A percentile compares a stretch with the other conserved stretches of the same genome.
Evolutionary conservation across 108 stramenopile genomes (phyloP).

Genomic region (Stephanodiscus triporus): DNA sequence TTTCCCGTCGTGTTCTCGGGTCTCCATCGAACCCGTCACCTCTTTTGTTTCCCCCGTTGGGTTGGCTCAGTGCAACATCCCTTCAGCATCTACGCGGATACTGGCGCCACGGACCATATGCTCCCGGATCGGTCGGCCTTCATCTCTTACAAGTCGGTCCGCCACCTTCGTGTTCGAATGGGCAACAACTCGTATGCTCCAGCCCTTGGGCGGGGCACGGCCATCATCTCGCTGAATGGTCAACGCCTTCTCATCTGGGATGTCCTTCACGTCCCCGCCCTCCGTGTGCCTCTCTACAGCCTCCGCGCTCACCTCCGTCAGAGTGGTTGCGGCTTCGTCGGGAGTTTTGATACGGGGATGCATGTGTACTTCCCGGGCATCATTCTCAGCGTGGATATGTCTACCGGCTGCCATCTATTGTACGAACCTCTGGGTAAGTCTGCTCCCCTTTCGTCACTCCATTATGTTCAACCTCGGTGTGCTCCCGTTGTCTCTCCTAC

Average conservation of each 20-base stretch:
- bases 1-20: too few relatives aligned
- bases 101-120: conserved; percentile 30
- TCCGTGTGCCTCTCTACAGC: conserved; percentile 12
- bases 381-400: conserved; percentile 2
- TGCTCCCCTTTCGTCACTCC: not conserved
- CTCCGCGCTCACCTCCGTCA: not conserved
- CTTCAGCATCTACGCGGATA: conserved; percentile 13
- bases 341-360: not conserved
- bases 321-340: conserved; percentile 18
- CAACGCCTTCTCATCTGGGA: conserved; percentile 14
- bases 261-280: conserved; percentile 23
- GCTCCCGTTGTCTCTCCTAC: not conserved
- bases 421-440: conserved; percentile 13
- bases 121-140: conserved; percentile 15
- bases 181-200: conserved; percentile 5
- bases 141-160: conserved; percentile 7
- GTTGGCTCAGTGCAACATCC: too few relatives aligned
- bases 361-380: conserved; percentile 23
- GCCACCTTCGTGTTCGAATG: not conserved
- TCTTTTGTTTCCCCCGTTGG: too few relatives aligned
- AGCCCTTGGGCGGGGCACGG: conserved; percentile 2
- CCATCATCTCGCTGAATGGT: conserved; percentile 6
- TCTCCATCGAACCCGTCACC: too few relatives aligned
- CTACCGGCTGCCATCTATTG: conserved; percentile 3
- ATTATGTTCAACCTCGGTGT: conserved; percentile 5